Conservation (phyloP, 805 yeast species). For the Candida coleopterorum region DNA sequence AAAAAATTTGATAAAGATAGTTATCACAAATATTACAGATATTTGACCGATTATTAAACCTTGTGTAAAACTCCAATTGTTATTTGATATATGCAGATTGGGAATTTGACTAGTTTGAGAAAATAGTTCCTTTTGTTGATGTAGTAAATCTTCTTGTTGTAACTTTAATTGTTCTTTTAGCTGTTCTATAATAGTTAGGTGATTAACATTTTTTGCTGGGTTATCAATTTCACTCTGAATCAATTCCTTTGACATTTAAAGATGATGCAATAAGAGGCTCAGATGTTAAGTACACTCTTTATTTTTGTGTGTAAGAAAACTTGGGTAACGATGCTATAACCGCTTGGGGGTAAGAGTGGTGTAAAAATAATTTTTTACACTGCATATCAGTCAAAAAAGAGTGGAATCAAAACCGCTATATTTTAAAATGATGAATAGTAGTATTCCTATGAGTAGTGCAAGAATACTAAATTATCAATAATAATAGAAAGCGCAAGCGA, state of each 20-base stretch:
- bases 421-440: too few relatives aligned
- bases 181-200: slow-evolving; percentile 11
- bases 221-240: not conserved
- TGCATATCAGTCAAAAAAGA: too few relatives aligned
- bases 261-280: too few relatives aligned
- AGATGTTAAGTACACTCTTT: too few relatives aligned
- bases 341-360: too few relatives aligned
- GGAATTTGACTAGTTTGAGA: slow-evolving; percentile 11
- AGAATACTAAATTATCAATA: too few relatives aligned
- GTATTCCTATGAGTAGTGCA: too few relatives aligned
- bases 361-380: too few relatives aligned
- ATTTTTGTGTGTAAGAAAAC: too few relatives aligned
- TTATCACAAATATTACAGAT: slow-evolving; percentile 59
- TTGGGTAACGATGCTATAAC: too few relatives aligned
- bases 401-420: too few relatives aligned
- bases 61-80: slow-evolving; percentile 65
- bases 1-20: slow-evolving; percentile 67
- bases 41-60: slow-evolving; percentile 72
- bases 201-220: not conserved
- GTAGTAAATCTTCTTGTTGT: slow-evolving; percentile 27
- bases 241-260: not conserved
- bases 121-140: slow-evolving; percentile 22
- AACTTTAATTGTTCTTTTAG: slow-evolving; percentile 22
- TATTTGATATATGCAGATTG: slow-evolving; percentile 2
- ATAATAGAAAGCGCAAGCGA: too few relatives aligned